These are phyloP conservation scores for Nemania diffusa DNA, from an alignment of 2,329 filamentous ascomycete species.

Conservation along the genomic window DNA sequence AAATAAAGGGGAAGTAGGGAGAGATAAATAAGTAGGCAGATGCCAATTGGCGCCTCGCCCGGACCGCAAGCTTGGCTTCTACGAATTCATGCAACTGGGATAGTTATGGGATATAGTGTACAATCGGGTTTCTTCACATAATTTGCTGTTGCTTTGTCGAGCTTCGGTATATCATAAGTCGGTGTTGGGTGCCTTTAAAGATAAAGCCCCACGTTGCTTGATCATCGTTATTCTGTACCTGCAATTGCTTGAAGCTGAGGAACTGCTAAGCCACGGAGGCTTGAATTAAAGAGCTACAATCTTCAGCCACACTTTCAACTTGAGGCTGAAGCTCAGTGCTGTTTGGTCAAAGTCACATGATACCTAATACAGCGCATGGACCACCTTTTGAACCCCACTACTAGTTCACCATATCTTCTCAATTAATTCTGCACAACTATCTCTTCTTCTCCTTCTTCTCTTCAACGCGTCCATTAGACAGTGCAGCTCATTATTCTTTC, in stretches of 20 bases:
- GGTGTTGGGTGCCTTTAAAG: slow-evolving; percentile 25
- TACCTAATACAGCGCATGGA: slow-evolving; percentile 15
- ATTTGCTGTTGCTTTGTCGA: slow-evolving; percentile 22
- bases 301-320: background rate
- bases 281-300: background rate
- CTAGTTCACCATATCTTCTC: slow-evolving; percentile 29
- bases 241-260: background rate
- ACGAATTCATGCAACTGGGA: slow-evolving; percentile 28
- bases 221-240: slow-evolving; percentile 16
- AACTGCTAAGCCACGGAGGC: slow-evolving; percentile 32
- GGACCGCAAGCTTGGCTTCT: slow-evolving; percentile 35
- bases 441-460: slow-evolving; percentile 51
- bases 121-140: slow-evolving; percentile 18
- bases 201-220: slow-evolving; percentile 38
- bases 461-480: slow-evolving; percentile 84
- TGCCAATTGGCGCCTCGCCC: slow-evolving; percentile 49
- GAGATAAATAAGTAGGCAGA: slow-evolving; percentile 39
- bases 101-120: slow-evolving; percentile 19
- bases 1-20: slow-evolving; percentile 34
- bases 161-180: slow-evolving; percentile 19
- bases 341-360: slow-evolving; percentile 41
- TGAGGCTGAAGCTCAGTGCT: slow-evolving; percentile 5
- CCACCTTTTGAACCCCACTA: slow-evolving; percentile 31
- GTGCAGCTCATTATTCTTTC: slow-evolving; percentile 76
- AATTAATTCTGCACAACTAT: slow-evolving; percentile 35